These are phyloP conservation scores for Scenedesmus sp. DNA, from an alignment of 163 green algal genomes.

Conservation along the genomic window DNA sequence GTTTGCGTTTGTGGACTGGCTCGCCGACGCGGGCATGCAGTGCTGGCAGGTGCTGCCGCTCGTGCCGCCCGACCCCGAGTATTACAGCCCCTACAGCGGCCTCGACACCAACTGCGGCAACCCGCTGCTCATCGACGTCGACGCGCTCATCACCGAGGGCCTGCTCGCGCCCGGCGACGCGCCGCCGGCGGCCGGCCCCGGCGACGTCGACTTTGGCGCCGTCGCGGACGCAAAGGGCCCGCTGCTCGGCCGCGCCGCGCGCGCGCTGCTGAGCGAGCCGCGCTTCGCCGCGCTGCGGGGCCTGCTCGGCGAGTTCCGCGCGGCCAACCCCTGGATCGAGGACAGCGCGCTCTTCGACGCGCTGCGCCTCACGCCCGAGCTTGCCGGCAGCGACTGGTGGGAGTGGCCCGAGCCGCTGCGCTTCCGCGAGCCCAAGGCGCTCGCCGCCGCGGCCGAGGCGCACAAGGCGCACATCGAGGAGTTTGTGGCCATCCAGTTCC, in stretches of 20 bases:
- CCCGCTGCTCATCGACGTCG: conserved; percentile 89
- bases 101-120: conserved; percentile 85
- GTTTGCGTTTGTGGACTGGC: conserved; percentile 93
- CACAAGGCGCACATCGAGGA: conserved; percentile 76
- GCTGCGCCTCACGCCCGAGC: conserved; percentile 66
- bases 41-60: conserved; percentile 85
- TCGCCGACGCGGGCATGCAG: conserved; percentile 79
- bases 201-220: conserved; percentile 58
- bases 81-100: conserved; percentile 94
- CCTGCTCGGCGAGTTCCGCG: conserved; percentile 66
- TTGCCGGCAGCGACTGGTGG: conserved; percentile 87
- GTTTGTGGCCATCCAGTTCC: conserved; percentile 93
- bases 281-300: conserved; percentile 53
- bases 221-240: conserved; percentile 72
- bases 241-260: conserved; percentile 83
- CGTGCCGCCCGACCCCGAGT: conserved; percentile 92
- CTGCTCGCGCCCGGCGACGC: conserved; percentile 77
- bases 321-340: conserved; percentile 85
- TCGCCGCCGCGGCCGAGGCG: conserved; percentile 57
- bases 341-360: conserved; percentile 89
- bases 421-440: conserved; percentile 49
- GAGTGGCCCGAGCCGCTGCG: conserved; percentile 85
- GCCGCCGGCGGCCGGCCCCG: conserved; percentile 47
- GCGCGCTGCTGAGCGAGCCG: conserved; percentile 10
- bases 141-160: conserved; percentile 85